Evolutionary conservation across 2,329 filamentous ascomycete species (phyloP).

Genomic region (Niveomyces coronatus): DNA sequence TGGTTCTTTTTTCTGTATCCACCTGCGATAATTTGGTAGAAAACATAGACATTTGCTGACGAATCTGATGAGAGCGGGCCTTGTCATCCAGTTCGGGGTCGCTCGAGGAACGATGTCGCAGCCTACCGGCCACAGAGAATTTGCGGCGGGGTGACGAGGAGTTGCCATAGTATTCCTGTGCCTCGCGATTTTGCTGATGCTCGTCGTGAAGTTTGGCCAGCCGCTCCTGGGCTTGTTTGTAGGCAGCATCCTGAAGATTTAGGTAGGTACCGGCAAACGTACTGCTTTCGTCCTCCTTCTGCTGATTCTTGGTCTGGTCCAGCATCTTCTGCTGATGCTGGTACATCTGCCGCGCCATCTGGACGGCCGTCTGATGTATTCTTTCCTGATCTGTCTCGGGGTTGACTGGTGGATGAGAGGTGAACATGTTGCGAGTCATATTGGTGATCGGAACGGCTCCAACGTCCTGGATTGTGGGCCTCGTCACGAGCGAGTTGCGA

Average conservation of each 20-base stretch:
- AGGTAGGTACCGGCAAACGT: slow-evolving; percentile 43
- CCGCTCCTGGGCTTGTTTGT: slow-evolving; percentile 74
- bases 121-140: slow-evolving; percentile 43
- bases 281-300: slow-evolving; percentile 22
- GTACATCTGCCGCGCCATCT: slow-evolving; percentile 87
- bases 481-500: slow-evolving; percentile 35
- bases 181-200: slow-evolving; percentile 49
- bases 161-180: slow-evolving; percentile 67
- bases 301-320: slow-evolving; percentile 36
- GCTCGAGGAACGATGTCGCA: slow-evolving; percentile 55
- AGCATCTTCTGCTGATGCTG: slow-evolving; percentile 53
- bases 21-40: slow-evolving; percentile 56
- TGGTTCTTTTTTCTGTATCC: slow-evolving; percentile 62
- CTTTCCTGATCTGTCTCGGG: slow-evolving; percentile 68
- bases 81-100: slow-evolving; percentile 50
- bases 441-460: slow-evolving; percentile 60
- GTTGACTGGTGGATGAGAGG: slow-evolving; percentile 60
- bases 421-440: slow-evolving; percentile 66
- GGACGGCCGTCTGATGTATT: slow-evolving; percentile 71
- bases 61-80: slow-evolving; percentile 60
- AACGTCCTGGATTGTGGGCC: slow-evolving; percentile 42
- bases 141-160: slow-evolving; percentile 30
- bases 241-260: slow-evolving; percentile 75
- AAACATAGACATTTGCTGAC: slow-evolving; percentile 70
- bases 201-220: slow-evolving; percentile 71